Percentiles rank a stretch among this genome's conserved stretches.
These are phyloP conservation scores for Dactylellina haptotyla DNA, from an alignment of 2,329 filamentous ascomycete species.

Conservation along the genomic window DNA sequence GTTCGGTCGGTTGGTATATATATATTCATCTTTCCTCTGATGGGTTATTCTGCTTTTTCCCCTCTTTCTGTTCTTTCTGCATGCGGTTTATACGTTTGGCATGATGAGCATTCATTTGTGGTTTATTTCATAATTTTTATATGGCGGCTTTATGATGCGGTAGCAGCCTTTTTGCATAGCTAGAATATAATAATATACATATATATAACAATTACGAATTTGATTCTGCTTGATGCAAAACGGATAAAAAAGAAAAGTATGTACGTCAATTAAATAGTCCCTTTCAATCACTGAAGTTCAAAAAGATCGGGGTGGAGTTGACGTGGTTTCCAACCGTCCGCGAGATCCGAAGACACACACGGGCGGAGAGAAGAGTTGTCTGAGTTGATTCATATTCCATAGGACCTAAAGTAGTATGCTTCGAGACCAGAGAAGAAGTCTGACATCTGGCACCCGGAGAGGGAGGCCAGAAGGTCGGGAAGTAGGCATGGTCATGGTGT, in stretches of 20 bases:
- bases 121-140: too few species aligned
- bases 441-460: conserved; percentile 37
- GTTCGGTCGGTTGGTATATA: conserved; percentile 4
- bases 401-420: conserved; percentile 54
- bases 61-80: not conserved
- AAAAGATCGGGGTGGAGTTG: conserved; percentile 55
- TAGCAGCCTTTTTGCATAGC: not conserved
- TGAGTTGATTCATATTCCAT: conserved; percentile 53
- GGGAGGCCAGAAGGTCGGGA: conserved; percentile 46
- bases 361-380: conserved; percentile 19
- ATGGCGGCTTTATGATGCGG: too few species aligned
- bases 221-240: too few species aligned
- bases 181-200: not conserved
- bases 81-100: not conserved
- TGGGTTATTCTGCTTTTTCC: not conserved
- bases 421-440: conserved; percentile 52
- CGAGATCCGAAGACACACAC: not conserved
- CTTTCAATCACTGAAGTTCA: conserved; percentile 47
- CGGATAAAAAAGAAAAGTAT: conserved; percentile 7
- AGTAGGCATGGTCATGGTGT: conserved; percentile 54
- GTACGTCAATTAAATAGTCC: conserved; percentile 55
- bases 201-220: not conserved
- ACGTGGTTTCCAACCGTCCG: conserved; percentile 19
- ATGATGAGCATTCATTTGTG: not conserved
- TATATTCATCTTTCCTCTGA: not conserved